Evolutionary conservation across 23 red algal species (phyloP).

Genomic region (Gracilariopsis chorda): DNA sequence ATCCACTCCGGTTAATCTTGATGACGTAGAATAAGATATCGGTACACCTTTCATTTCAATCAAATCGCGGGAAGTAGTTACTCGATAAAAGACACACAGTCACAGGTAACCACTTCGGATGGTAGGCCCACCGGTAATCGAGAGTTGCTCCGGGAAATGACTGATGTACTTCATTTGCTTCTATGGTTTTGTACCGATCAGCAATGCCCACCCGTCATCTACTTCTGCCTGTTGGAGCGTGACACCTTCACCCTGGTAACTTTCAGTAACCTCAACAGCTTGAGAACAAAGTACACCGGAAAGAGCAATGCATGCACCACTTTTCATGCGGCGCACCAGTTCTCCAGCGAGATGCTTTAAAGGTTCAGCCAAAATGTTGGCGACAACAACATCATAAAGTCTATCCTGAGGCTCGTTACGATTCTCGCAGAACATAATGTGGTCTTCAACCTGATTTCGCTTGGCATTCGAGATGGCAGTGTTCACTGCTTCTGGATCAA

Average conservation of each 20-base stretch:
- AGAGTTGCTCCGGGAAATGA: no score
- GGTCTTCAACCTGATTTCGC: conserved; percentile 23
- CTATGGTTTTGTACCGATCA: conserved; percentile 50
- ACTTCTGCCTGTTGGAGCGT: conserved; percentile 38
- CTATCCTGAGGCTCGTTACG: not conserved
- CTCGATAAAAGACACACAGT: no score
- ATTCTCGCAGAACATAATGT: conserved; percentile 7
- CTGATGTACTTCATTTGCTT: no score
- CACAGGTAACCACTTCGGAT: no score
- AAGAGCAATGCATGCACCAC: conserved; percentile 63
- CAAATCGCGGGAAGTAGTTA: no score
- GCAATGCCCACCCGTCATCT: conserved; percentile 58
- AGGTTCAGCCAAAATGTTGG: conserved; percentile 85
- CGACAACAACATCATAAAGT: conserved; percentile 74
- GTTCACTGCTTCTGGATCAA: conserved; percentile 61
- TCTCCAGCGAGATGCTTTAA: conserved; percentile 59
- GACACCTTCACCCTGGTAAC: conserved; percentile 46
- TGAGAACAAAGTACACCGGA: conserved; percentile 68
- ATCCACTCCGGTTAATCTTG: no score
- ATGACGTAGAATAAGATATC: no score
- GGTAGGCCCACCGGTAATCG: no score
- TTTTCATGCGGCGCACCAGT: conserved; percentile 3
- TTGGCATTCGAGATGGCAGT: conserved; percentile 52
- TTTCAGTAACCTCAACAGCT: conserved; percentile 46
- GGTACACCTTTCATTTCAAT: no score